Conservation (phyloP, 1,139 yeast genomes). For the Debaryomyces singareniensis region DNA sequence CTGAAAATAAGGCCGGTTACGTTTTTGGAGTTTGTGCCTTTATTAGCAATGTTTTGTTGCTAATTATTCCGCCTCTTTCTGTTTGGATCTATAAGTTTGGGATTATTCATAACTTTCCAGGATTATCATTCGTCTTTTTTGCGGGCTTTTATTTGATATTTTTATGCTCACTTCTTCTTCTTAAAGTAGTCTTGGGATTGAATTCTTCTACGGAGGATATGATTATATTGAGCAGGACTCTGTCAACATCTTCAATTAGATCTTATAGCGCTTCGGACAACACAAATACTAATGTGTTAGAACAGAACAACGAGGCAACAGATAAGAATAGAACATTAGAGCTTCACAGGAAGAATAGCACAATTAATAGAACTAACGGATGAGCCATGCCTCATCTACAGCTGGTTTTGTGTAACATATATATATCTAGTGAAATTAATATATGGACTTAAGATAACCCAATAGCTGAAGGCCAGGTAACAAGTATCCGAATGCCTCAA, state of each 20-base stretch:
- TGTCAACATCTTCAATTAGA: not conserved
- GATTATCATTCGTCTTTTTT: conserved; percentile 4
- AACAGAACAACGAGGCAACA: not conserved
- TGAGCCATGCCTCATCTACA: too few relatives aligned
- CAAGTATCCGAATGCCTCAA: too few relatives aligned
- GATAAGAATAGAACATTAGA: conserved; percentile 3
- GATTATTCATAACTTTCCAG: conserved; percentile 4
- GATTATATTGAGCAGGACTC: not conserved
- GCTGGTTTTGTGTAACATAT: too few relatives aligned
- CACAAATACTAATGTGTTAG: not conserved
- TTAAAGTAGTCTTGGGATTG: not conserved
- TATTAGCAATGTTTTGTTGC: conserved; percentile 17
- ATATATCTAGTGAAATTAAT: too few relatives aligned
- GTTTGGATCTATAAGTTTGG: conserved; percentile 16
- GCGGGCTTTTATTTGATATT: not conserved
- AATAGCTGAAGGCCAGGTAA: too few relatives aligned
- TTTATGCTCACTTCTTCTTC: not conserved
- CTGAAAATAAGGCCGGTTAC: conserved; percentile 34
- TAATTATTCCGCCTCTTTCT: conserved; percentile 16
- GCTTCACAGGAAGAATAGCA: conserved; percentile 7
- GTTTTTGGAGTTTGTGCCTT: conserved; percentile 33
- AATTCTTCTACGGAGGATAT: not conserved
- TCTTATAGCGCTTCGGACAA: too few relatives aligned
- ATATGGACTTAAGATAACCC: too few relatives aligned
- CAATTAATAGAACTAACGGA: conserved; percentile 3